Evolutionary conservation across 257 asterid genomes (phyloP), one percentile per base, ranked within the genome.

Genomic region (Solanum sejunctum): DNA sequence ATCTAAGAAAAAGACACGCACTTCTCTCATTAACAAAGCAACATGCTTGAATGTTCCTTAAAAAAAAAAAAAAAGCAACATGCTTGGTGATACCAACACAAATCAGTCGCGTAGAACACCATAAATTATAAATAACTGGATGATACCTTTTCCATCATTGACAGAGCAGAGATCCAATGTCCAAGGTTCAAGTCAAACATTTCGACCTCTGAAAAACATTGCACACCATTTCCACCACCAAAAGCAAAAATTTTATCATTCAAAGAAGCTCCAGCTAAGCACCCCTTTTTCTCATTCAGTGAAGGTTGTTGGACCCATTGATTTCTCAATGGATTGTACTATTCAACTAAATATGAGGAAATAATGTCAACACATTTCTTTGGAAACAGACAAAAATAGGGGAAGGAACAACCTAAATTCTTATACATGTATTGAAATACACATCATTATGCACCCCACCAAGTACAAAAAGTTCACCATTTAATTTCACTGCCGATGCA

Each of bases 161-260:
- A 55, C 88, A 80, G 91, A 39, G 87, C 54, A 69, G 41, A 64
- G 28, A 92, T 86, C 98, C 98, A 94, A 83, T 85, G 90, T 61
- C 97, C 97, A 64, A 45, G 32, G 84, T 86, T 84, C 45, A 52
- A 16, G 82, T 93, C 93, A 69, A 92, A 87, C 88, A 91, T 60
- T 83, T 94, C 98, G 79, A 94, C 98, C 82, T 94, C 94, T 2
- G 97, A 86, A 82, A 88, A 89, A 82, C 92, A 90, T 7, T 90
- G 91, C 71, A 18, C 89, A 63, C 93, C 93, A 89, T 90, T 84
- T 81, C 93, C 94, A 28, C 98, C 98, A 45, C 98, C 98, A 81
- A 91, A 85, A 21, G 93, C 92, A 83, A 88, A 92, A 10, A 94
- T 70, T 23, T 87, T 92, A 61, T 84, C 92, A 64, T 75, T 11